phyloP scores from a whole-genome alignment of 768 basidiomycete genomes.

The Auricularia auricula-judae region DNA sequence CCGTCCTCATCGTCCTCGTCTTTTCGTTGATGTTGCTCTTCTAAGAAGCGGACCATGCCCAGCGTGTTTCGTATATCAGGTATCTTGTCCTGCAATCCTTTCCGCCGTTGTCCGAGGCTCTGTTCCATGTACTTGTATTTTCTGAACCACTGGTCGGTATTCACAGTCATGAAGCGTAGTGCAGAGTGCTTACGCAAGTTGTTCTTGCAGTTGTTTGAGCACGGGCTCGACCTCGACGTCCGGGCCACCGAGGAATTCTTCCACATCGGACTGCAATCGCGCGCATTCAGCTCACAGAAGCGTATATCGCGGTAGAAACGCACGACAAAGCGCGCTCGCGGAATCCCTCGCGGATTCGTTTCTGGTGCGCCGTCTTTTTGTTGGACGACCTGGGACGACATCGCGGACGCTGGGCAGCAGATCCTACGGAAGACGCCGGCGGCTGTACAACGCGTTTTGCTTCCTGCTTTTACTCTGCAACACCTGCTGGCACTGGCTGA shows the following conservation, averaged over 20 bases:
- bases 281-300: neutral
- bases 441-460: no score
- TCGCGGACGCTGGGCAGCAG: no score
- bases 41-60: slow-evolving; percentile 75
- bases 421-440: no score
- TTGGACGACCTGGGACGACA: no score
- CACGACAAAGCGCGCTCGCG: slow-evolving; percentile 91
- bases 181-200: slow-evolving; percentile 64
- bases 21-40: slow-evolving; percentile 52
- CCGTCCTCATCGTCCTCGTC: slow-evolving; percentile 37
- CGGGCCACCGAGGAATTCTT: slow-evolving; percentile 70
- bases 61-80: slow-evolving; percentile 93
- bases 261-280: slow-evolving; percentile 62
- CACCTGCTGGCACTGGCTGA: no score
- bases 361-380: slow-evolving; percentile 15
- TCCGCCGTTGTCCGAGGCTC: slow-evolving; percentile 66
- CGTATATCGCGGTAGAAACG: slow-evolving; percentile 19
- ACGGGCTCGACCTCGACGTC: slow-evolving; percentile 69
- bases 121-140: slow-evolving; percentile 99
- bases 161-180: slow-evolving; percentile 5
- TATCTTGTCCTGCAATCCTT: slow-evolving; percentile 83
- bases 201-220: slow-evolving; percentile 79
- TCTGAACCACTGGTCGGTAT: slow-evolving; percentile 34
- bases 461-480: no score
- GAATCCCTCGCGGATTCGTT: slow-evolving; percentile 87